Conservation (phyloP, 129 eudicot species). For the Kitagawia praeruptora region DNA sequence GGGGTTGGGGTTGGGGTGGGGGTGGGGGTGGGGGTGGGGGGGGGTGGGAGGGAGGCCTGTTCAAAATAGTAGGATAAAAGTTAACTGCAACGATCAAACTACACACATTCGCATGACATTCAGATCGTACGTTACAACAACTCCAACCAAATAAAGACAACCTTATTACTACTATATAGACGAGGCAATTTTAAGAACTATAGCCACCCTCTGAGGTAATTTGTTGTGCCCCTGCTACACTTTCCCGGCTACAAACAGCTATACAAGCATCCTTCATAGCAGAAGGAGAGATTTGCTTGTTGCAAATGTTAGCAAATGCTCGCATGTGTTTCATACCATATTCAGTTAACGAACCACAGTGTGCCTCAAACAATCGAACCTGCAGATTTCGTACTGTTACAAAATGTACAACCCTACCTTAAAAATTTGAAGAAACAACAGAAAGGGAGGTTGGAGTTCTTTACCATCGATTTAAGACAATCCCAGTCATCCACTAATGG, state of each 20-base stretch:
- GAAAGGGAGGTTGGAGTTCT: neutral
- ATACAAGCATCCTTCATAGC: slow-evolving; percentile 46
- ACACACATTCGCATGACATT: neutral
- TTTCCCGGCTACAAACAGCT: slow-evolving; percentile 41
- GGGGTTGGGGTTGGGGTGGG: neutral
- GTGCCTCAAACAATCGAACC: slow-evolving; percentile 69
- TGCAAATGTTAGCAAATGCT: slow-evolving; percentile 88
- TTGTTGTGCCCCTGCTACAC: too few species aligned
- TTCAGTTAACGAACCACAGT: slow-evolving; percentile 71
- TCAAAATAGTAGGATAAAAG: neutral
- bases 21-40: too few species aligned
- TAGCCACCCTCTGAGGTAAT: neutral
- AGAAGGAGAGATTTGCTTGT: slow-evolving; percentile 23
- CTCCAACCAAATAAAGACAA: neutral
- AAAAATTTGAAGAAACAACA: neutral
- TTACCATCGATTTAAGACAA: slow-evolving; percentile 80
- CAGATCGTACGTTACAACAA: neutral
- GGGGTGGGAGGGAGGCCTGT: neutral
- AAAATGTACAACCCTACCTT: neutral
- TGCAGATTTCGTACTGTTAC: neutral
- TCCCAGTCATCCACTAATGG: slow-evolving; percentile 77
- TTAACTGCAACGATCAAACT: neutral
- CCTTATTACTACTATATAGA: neutral
- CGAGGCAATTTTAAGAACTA: neutral
- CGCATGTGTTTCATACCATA: slow-evolving; percentile 96